A percentile compares a stretch with the other conserved stretches of the same genome.
Conservation (phyloP, 2,329 filamentous ascomycete species). For the Diaporthe sp. region DNA sequence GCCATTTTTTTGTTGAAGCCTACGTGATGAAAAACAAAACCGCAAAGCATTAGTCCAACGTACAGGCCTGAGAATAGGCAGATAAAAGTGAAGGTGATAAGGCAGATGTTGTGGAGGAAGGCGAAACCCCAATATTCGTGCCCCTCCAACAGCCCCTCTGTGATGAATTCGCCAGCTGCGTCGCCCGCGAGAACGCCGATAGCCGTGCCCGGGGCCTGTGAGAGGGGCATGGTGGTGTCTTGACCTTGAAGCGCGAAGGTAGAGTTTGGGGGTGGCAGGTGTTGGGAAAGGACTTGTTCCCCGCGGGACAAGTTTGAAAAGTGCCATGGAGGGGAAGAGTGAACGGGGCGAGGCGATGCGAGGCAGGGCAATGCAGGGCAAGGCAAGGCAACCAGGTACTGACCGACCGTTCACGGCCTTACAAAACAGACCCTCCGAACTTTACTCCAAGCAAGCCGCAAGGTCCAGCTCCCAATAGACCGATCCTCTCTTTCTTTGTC, state of each 20-base stretch:
- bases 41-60: constrained; percentile 48
- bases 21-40: constrained; percentile 46
- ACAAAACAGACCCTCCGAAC: constrained; percentile 5
- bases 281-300: background rate
- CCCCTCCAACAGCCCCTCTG: constrained; percentile 4
- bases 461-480: constrained; percentile 8
- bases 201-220: background rate
- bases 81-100: constrained; percentile 17
- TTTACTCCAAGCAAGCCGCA: constrained; percentile 25
- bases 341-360: background rate
- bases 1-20: constrained; percentile 68
- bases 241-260: background rate
- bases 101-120: constrained; percentile 7
- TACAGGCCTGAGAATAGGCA: constrained; percentile 37
- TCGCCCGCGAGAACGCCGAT: background rate
- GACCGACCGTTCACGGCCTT: constrained; percentile 32
- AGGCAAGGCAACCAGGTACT: constrained; percentile 28
- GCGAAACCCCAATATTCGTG: constrained; percentile 7
- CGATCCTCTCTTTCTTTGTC: background rate
- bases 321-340: constrained; percentile 2
- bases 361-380: background rate
- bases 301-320: background rate
- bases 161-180: background rate
- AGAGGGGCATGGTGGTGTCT: constrained; percentile 14
- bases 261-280: background rate